Conservation (phyloP, 257 asterid species). For the Solanum bulbocastanum region DNA sequence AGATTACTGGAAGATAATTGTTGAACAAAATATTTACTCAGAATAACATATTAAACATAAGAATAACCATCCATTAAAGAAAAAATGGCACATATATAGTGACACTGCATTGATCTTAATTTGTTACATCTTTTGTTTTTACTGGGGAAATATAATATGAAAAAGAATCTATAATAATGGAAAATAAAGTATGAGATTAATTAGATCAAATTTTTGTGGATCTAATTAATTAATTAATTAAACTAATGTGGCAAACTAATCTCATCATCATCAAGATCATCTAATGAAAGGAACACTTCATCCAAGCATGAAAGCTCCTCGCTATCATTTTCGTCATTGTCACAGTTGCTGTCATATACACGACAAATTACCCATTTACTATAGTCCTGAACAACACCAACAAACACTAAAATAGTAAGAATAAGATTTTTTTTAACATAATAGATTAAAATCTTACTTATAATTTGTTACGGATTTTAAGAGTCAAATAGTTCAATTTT, state of each 20-base stretch:
- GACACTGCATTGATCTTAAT: background rate
- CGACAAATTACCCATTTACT: background rate
- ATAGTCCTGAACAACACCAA: background rate
- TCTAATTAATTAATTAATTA: background rate
- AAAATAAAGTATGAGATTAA: no score
- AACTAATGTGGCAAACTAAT: background rate
- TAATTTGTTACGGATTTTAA: no score
- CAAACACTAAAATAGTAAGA: background rate
- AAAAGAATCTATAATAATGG: background rate
- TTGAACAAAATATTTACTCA: background rate
- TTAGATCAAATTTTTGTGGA: background rate
- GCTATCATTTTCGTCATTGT: background rate
- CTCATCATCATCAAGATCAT: background rate
- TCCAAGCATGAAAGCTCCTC: background rate
- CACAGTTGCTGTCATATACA: background rate
- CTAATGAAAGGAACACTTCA: background rate
- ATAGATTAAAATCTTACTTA: background rate
- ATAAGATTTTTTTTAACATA: background rate
- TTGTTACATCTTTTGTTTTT: background rate
- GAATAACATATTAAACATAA: background rate
- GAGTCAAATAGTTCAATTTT: no score
- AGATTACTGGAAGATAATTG: background rate
- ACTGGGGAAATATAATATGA: background rate
- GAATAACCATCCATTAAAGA: background rate
- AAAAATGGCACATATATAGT: background rate